These are phyloP conservation scores for Fonsecaea monophora DNA, from an alignment of 2,329 filamentous ascomycete genomes.

Conservation along the genomic window DNA sequence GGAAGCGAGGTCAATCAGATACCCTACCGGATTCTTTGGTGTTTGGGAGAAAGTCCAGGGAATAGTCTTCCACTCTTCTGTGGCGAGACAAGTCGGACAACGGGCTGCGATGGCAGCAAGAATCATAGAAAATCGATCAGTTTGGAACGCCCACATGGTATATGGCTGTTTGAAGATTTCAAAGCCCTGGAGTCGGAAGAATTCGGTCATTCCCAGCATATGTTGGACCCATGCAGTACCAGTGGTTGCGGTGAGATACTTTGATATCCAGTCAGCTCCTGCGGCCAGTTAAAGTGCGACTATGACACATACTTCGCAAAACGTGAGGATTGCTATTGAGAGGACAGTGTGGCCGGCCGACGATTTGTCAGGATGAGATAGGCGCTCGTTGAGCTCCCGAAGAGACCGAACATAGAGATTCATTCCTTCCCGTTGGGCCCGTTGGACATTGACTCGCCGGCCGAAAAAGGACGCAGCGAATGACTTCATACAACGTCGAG, in stretches of 20 bases:
- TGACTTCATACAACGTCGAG: conserved; percentile 11
- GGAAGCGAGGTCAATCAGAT: conserved; percentile 13
- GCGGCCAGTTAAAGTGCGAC: not conserved
- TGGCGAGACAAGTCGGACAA: not conserved
- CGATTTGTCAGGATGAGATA: not conserved
- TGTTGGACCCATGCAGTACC: not conserved
- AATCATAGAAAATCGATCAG: conserved; percentile 4
- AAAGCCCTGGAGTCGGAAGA: conserved; percentile 10
- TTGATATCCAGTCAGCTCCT: not conserved
- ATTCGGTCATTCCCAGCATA: conserved; percentile 7
- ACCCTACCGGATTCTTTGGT: not conserved
- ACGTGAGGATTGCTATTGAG: conserved; percentile 13
- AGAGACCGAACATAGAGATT: conserved; percentile 10
- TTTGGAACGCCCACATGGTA: not conserved
- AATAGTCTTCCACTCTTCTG: conserved; percentile 1
- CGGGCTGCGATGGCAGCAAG: conserved; percentile 2
- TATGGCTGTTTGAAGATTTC: conserved; percentile 9
- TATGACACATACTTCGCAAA: conserved; percentile 10
- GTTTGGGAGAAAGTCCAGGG: conserved; percentile 3
- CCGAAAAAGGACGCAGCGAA: conserved; percentile 17
- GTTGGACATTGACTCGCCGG: conserved; percentile 1
- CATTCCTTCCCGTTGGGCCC: conserved; percentile 8
- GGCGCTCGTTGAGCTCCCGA: conserved; percentile 8
- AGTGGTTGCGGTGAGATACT: conserved; percentile 10
- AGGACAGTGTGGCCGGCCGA: conserved; percentile 11